Evolutionary conservation across 2,329 filamentous ascomycete genomes (phyloP), one percentile per base, ranked within the genome.

Genomic region (Cercospora zeina): DNA sequence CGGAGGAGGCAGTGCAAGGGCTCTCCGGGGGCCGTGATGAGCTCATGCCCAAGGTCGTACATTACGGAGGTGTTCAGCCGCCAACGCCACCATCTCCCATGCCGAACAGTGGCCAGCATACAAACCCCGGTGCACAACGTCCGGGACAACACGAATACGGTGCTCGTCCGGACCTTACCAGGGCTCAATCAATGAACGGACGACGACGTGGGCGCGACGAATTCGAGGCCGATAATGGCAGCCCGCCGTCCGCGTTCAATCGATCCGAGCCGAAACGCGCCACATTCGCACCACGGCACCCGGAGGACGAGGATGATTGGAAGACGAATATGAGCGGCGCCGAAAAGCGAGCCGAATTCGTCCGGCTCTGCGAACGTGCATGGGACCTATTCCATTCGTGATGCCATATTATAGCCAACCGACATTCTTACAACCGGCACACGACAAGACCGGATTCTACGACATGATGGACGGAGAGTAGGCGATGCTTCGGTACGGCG

Each of bases 301-400:
- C 68, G 8, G 62, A 64, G 4, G 56, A 58, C 42, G 65, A 62
- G 34, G 62, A 68, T 34, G 72, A 74, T 54, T 74, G 79, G 90
- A 64, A 92, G 95, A 72, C 93, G 87, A 68, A 91, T 90, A 7
- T 92, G 95, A 70, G 91, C 87, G 5, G 88, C 91, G 75, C 83
- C 86, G 70, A 88, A 85, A 97, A 97, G 85, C 92, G 92, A 74
- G 92, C 96, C 47, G 91, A 96, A 75, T 99, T 99, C 73, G 80
- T 99, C 67, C 82, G 85, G 60, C 80, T 97, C 54, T 97, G 93
- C 75, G 87, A 91, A 69, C 83, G 91, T 72, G 95, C 95, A 8
- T 99, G 95, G 95, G 95, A 99, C 79, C 78, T 99, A 30, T 96
- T 97, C 77, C 95, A 97, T 80, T 96, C 92, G 65, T 97, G 79